phyloP scores from a whole-genome alignment of 2,329 filamentous ascomycete genomes.

The Hypoxylon sp. region DNA sequence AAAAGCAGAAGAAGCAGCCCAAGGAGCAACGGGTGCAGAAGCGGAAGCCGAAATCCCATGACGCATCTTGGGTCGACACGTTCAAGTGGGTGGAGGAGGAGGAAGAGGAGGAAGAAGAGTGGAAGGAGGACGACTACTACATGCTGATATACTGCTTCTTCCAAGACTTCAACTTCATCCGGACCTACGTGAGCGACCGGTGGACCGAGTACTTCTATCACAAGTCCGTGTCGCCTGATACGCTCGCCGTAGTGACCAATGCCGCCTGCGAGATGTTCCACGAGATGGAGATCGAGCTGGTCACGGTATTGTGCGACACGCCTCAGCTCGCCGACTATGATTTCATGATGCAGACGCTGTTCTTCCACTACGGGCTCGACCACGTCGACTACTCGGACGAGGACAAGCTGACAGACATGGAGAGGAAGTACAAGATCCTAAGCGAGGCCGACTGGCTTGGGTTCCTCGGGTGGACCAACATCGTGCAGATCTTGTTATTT shows the following conservation, averaged over 20 bases:
- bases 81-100: slow-evolving; percentile 36
- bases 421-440: slow-evolving; percentile 38
- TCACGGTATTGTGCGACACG: slow-evolving; percentile 26
- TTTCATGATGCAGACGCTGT: slow-evolving; percentile 41
- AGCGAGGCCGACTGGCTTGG: slow-evolving; percentile 45
- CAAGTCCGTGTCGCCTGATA: slow-evolving; percentile 36
- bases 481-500: slow-evolving; percentile 26
- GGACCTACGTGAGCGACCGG: slow-evolving; percentile 42
- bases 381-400: slow-evolving; percentile 43
- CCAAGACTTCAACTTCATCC: slow-evolving; percentile 46
- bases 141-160: slow-evolving; percentile 49
- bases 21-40: slow-evolving; percentile 10
- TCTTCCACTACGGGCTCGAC: slow-evolving; percentile 39
- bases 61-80: slow-evolving; percentile 35
- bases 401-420: slow-evolving; percentile 24
- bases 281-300: slow-evolving; percentile 40
- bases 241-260: slow-evolving; percentile 45
- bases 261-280: slow-evolving; percentile 47
- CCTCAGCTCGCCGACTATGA: slow-evolving; percentile 34
- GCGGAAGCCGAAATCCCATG: neutral
- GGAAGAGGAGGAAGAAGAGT: slow-evolving; percentile 37
- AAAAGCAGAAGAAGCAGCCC: slow-evolving; percentile 20
- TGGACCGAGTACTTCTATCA: slow-evolving; percentile 47
- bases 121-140: slow-evolving; percentile 42
- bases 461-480: slow-evolving; percentile 31